Evolutionary conservation across 768 basidiomycete species (phyloP).

Genomic region (Neoboletus magnificus): DNA sequence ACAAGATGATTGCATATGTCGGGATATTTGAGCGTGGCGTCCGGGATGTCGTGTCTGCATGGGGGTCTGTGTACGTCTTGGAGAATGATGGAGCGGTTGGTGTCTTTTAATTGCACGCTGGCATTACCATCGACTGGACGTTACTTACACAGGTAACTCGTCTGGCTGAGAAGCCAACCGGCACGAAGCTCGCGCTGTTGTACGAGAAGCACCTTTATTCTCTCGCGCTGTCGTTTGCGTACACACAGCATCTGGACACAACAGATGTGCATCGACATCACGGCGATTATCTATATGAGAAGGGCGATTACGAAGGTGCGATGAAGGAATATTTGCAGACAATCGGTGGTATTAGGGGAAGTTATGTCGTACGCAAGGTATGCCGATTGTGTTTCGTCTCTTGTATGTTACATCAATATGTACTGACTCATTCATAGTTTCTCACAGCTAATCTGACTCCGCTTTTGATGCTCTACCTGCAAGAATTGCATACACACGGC

Average conservation of each 20-base stretch:
- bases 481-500: constrained; percentile 87
- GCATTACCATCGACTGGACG: background rate
- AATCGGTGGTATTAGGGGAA: constrained; percentile 84
- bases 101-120: background rate
- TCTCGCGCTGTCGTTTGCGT: constrained; percentile 80
- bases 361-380: constrained; percentile 97
- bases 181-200: constrained; percentile 81
- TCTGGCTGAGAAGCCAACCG: constrained; percentile 75
- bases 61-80: constrained; percentile 77
- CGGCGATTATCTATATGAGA: constrained; percentile 87
- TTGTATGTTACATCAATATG: background rate
- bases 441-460: constrained; percentile 95
- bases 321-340: constrained; percentile 93
- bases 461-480: constrained; percentile 92
- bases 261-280: constrained; percentile 90
- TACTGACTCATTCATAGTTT: constrained; percentile 52
- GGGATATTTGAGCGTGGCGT: constrained; percentile 82
- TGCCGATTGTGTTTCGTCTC: background rate
- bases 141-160: constrained; percentile 48
- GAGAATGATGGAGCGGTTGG: constrained; percentile 75
- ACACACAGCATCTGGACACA: constrained; percentile 74
- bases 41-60: constrained; percentile 74
- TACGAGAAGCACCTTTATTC: constrained; percentile 76
- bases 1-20: constrained; percentile 84
- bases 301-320: constrained; percentile 89